These are phyloP conservation scores for Mucor racemosus DNA, from an alignment of 371 early-diverging fungal species.

Conservation along the genomic window DNA sequence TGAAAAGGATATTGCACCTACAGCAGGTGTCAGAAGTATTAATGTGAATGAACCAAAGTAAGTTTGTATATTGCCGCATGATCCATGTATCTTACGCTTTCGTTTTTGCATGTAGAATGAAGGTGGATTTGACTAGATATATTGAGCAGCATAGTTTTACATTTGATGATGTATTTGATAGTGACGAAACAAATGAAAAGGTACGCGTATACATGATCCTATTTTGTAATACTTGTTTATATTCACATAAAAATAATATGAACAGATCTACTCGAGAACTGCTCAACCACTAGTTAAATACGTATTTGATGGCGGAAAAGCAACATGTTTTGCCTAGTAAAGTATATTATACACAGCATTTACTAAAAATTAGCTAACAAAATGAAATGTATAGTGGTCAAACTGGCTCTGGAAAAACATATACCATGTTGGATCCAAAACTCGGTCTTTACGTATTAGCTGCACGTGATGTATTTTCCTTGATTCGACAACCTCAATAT, in stretches of 20 bases:
- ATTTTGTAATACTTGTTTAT: not conserved
- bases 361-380: too few species aligned
- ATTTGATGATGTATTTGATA: slow-evolving; percentile 96
- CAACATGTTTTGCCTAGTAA: slow-evolving; percentile 97
- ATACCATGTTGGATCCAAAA: slow-evolving; percentile 94
- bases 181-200: slow-evolving; percentile 77
- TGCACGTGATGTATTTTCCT: slow-evolving; percentile 86
- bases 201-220: slow-evolving; percentile 37
- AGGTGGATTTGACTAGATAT: slow-evolving; percentile 93
- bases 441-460: slow-evolving; percentile 92
- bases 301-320: slow-evolving; percentile 92
- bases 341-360: not conserved
- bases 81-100: slow-evolving; percentile 1
- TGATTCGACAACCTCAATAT: slow-evolving; percentile 76
- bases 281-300: slow-evolving; percentile 92
- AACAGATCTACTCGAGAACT: slow-evolving; percentile 80
- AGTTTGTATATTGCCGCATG: not conserved
- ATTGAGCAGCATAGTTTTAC: slow-evolving; percentile 91
- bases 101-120: slow-evolving; percentile 54
- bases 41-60: slow-evolving; percentile 89
- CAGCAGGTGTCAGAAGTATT: slow-evolving; percentile 67
- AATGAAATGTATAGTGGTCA: slow-evolving; percentile 76
- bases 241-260: not conserved
- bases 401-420: slow-evolving; percentile 97
- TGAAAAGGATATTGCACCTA: slow-evolving; percentile 81